Conservation (phyloP, 176 grass and related monocot genomes). For the Phragmites australis region DNA sequence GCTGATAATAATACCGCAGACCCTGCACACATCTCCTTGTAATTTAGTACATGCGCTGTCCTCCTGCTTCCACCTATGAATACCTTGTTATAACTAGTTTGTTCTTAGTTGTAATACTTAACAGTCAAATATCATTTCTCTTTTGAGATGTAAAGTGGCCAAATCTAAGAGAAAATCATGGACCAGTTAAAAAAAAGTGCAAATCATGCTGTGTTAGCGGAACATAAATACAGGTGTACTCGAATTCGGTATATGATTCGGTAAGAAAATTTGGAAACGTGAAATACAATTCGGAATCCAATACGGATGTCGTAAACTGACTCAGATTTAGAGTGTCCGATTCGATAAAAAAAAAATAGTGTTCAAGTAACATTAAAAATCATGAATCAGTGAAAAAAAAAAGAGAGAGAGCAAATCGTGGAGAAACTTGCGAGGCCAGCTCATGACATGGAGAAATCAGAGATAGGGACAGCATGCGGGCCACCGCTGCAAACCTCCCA, state of each 20-base stretch:
- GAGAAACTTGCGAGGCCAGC: conserved; percentile 22
- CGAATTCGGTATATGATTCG: too few species aligned
- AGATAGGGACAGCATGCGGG: background rate
- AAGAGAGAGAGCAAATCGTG: conserved; percentile 45
- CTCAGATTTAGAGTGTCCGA: too few species aligned
- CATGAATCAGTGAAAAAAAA: too few species aligned
- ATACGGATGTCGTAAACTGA: too few species aligned
- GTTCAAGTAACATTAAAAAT: too few species aligned
- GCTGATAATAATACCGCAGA: background rate
- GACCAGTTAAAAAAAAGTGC: conserved; percentile 10
- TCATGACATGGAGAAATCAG: conserved; percentile 13
- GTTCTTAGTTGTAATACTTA: background rate
- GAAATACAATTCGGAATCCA: too few species aligned
- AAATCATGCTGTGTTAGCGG: conserved; percentile 18
- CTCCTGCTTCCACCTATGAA: background rate
- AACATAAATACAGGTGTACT: too few species aligned
- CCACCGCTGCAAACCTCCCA: background rate
- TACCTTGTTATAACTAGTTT: background rate
- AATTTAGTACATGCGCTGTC: conserved; percentile 35
- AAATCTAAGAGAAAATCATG: conserved; percentile 37
- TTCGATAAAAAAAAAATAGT: too few species aligned
- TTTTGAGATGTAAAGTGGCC: conserved; percentile 4
- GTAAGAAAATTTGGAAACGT: too few species aligned
- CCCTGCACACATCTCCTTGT: conserved; percentile 43
- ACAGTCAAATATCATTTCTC: background rate